Base-by-base conservation (phyloP, 108 stramenopile species). In the Nitzschia sp. region DNA sequence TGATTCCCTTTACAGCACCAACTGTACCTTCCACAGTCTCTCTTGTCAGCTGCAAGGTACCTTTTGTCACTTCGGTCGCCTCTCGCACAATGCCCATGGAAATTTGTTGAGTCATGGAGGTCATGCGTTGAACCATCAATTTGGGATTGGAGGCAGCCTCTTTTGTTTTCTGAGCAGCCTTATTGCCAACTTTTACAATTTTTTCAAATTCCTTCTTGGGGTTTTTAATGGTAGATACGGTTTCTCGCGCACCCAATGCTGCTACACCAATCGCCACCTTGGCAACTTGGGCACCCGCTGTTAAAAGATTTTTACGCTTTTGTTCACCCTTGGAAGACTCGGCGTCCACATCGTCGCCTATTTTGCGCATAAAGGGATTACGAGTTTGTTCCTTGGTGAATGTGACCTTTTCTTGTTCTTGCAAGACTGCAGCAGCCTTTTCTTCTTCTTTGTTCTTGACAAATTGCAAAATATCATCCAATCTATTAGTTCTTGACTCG, bases 61-160 rank as follows among this genome's bases (percentile, higher is more conserved):
- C 49, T 51, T 51, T 51, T 17, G 49, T 51, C 4, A 51, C 49
- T 19, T 51, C 49, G 18, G 49, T 51, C 49, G 49, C 49, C 21
- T 51, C 49, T 19, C 49, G 49, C 13, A 51, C n/a, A 23, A 51
- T 23, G n/a, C 49, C 49, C 17, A 51, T 5, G 11, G 49, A 51
- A 21, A 51, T 19, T 4, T 51, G 4, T 19, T 51, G 8, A 19
- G 49, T 51, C 21, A 51, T 21, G 11, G 49, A 51, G 21, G 49
- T 19, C 49, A 51, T 51, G 18, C 21, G 11, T 51, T 51, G 49
- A 4, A 19, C 49, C 4, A 19, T 51, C 21, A 21, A 17, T 19
- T 51, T 51, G 21, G 49, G 49, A 19, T 51, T 19, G n/a, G 49
- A 51, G 11, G 49, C 49, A 21, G 49, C 49, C 4, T 19, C 18